Evolutionary conservation across 371 early-diverging fungal species (phyloP).

Genomic region (Mucor piriformis): DNA sequence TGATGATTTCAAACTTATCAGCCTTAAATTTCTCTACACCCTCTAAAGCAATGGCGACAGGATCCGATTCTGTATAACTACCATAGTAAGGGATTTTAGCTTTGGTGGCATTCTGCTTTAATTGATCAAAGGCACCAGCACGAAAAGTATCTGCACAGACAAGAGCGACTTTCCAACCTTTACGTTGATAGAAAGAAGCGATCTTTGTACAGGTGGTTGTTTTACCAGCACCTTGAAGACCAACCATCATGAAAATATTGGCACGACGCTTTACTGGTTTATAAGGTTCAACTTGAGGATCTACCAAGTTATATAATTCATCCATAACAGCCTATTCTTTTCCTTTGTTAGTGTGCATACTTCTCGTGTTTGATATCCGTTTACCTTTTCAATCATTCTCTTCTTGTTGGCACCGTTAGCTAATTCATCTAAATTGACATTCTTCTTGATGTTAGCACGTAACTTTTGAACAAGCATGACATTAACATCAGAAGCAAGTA

Average conservation of each 20-base stretch:
- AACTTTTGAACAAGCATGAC: slow-evolving; percentile 87
- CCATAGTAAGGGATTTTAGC: slow-evolving; percentile 98
- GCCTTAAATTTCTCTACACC: slow-evolving; percentile 97
- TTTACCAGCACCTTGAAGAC: slow-evolving; percentile 99
- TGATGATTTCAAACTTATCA: slow-evolving; percentile 97
- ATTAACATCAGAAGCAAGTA: slow-evolving; percentile 96
- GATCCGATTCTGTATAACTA: slow-evolving; percentile 94
- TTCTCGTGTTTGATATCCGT: too few relatives aligned
- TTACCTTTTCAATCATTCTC: slow-evolving; percentile 86
- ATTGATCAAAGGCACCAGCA: slow-evolving; percentile 99
- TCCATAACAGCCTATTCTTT: slow-evolving; percentile 86
- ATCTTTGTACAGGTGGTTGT: slow-evolving; percentile 99
- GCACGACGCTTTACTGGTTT: slow-evolving; percentile 83
- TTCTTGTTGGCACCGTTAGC: slow-evolving; percentile 84
- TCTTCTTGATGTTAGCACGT: slow-evolving; percentile 85
- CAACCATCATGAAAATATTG: slow-evolving; percentile 99
- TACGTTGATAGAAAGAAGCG: slow-evolving; percentile 95
- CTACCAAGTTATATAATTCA: slow-evolving; percentile 91
- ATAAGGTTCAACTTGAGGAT: slow-evolving; percentile 91
- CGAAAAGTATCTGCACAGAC: slow-evolving; percentile 99
- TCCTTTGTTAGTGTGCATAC: neutral
- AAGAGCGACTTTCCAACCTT: slow-evolving; percentile 96
- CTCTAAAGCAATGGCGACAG: slow-evolving; percentile 92
- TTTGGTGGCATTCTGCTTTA: slow-evolving; percentile 98
- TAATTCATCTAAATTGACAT: slow-evolving; percentile 82